These are phyloP conservation scores for Trichoderma endophyticum DNA, from an alignment of 2,329 filamentous ascomycete species.

Conservation along the genomic window DNA sequence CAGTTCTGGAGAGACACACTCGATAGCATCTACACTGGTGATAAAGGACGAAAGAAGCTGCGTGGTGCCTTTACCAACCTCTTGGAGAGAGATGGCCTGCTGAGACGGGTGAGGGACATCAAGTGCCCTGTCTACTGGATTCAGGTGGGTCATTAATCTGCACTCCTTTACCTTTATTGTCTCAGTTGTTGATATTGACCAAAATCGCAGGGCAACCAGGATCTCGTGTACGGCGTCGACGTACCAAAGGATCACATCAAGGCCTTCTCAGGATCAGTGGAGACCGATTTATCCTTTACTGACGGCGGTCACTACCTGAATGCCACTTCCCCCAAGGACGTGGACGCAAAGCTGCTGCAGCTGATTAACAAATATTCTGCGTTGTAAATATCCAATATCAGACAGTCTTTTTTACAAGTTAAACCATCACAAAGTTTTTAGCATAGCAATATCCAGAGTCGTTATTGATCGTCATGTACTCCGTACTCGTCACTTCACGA, in stretches of 20 bases:
- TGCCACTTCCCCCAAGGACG: constrained; percentile 46
- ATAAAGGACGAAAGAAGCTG: constrained; percentile 48
- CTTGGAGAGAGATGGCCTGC: constrained; percentile 46
- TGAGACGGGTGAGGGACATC: constrained; percentile 44
- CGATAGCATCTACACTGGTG: constrained; percentile 45
- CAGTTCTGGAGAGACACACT: constrained; percentile 47
- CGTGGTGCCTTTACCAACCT: constrained; percentile 45
- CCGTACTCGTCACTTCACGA: neutral
- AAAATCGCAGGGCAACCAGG: constrained; percentile 40
- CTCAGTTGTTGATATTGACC: neutral
- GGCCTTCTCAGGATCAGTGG: constrained; percentile 45
- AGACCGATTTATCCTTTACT: constrained; percentile 42
- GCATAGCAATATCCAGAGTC: neutral
- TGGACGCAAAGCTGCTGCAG: constrained; percentile 43
- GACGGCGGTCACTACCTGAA: constrained; percentile 50
- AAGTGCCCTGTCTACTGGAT: constrained; percentile 53
- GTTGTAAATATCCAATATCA: neutral
- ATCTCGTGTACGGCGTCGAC: constrained; percentile 41
- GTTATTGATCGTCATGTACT: neutral
- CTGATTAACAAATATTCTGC: constrained; percentile 37
- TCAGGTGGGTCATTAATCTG: constrained; percentile 35
- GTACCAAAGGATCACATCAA: constrained; percentile 48
- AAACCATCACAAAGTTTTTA: neutral
- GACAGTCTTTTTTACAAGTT: neutral
- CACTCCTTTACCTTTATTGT: neutral